Evolutionary conservation across 2,329 filamentous ascomycete genomes (phyloP).

Genomic region (Aspergillus sp.): DNA sequence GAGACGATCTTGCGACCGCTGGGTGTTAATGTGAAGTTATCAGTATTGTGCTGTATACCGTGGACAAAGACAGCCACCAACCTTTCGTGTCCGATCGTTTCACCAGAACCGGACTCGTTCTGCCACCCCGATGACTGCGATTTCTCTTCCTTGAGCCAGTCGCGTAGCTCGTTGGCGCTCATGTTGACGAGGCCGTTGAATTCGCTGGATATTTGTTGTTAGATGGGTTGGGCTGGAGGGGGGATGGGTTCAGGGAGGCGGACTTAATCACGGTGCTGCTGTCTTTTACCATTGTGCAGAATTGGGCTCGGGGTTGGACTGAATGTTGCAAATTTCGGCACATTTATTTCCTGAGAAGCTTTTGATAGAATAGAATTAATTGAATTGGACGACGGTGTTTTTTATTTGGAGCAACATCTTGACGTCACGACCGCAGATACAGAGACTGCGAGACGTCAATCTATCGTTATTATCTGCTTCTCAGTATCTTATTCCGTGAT

Average conservation of each 20-base stretch:
- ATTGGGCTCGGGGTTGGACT: too few species aligned
- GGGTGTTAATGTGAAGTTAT: background rate
- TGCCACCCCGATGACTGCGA: conserved; percentile 61
- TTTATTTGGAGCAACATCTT: background rate
- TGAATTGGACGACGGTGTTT: background rate
- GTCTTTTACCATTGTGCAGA: conserved; percentile 53
- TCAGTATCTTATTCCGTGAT: too few species aligned
- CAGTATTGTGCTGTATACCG: too few species aligned
- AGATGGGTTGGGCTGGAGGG: conserved; percentile 31
- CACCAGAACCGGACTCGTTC: conserved; percentile 55
- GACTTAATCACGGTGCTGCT: conserved; percentile 52
- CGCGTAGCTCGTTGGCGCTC: conserved; percentile 59
- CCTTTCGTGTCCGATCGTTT: conserved; percentile 64
- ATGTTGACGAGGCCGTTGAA: conserved; percentile 70
- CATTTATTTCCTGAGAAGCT: background rate
- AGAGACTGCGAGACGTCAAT: too few species aligned
- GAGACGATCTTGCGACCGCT: conserved; percentile 64
- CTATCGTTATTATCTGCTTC: too few species aligned
- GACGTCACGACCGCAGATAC: too few species aligned
- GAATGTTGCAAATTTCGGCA: background rate
- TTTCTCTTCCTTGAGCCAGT: conserved; percentile 61
- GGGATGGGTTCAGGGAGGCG: conserved; percentile 4
- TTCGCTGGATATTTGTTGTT: conserved; percentile 45
- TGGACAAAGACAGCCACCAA: conserved; percentile 24
- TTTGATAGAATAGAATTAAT: background rate